Conservation (phyloP, 2,329 filamentous ascomycete genomes). For the Ceratocystis cacaofunesta region DNA sequence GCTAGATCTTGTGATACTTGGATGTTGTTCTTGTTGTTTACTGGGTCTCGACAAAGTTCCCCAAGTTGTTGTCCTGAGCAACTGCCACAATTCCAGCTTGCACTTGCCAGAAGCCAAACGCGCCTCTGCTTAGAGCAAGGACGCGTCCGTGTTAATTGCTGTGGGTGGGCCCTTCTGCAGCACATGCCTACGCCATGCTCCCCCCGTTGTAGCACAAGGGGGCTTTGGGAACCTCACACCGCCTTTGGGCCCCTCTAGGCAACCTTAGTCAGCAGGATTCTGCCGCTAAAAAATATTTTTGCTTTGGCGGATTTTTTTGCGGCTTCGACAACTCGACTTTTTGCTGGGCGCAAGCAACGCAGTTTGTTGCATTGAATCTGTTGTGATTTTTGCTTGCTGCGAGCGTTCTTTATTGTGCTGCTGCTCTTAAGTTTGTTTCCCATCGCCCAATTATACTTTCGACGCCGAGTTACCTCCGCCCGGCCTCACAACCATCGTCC, state of each 20-base stretch:
- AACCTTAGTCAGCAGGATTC: conserved; percentile 16
- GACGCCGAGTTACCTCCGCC: not conserved
- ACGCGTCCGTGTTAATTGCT: conserved; percentile 13
- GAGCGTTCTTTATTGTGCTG: not conserved
- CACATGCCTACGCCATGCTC: not conserved
- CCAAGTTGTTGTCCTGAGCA: not conserved
- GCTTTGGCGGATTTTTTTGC: not conserved
- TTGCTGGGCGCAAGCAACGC: not conserved
- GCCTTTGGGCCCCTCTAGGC: conserved; percentile 1
- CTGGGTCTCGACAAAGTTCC: not conserved
- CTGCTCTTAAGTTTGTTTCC: not conserved
- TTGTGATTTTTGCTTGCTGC: not conserved
- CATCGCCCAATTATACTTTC: not conserved
- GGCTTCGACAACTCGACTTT: not conserved
- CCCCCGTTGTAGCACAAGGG: not conserved
- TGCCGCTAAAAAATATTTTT: conserved; percentile 16
- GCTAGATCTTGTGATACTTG: not conserved
- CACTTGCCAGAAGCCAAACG: not conserved
- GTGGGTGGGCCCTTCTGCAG: not conserved
- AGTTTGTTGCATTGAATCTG: not conserved
- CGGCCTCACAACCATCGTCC: not conserved
- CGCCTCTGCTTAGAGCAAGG: not conserved
- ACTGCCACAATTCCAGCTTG: not conserved
- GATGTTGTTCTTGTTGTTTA: not conserved
- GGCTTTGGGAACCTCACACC: not conserved